Conservation (phyloP, 805 yeast species). For the Hanseniaspora vineae region DNA sequence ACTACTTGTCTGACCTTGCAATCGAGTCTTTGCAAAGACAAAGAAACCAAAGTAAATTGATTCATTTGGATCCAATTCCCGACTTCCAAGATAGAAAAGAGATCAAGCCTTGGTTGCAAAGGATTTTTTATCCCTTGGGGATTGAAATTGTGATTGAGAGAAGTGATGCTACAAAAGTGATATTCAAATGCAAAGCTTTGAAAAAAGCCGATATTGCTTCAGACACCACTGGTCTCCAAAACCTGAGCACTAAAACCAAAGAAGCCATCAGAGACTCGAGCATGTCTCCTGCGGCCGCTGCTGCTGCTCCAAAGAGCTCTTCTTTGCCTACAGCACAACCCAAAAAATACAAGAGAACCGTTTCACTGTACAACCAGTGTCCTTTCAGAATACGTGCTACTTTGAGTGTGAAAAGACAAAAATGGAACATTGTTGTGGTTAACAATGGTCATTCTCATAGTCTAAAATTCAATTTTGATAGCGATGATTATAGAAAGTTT, state of each 20-base stretch:
- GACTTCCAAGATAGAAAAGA: conserved; percentile 31
- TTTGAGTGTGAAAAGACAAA: conserved; percentile 35
- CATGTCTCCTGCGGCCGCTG: conserved; percentile 4
- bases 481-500: conserved; percentile 24
- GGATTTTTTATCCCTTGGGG: conserved; percentile 34
- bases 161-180: conserved; percentile 46
- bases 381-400: conserved; percentile 59
- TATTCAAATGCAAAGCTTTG: conserved; percentile 44
- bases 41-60: conserved; percentile 21
- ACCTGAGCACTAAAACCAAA: neutral
- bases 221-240: no score
- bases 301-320: neutral
- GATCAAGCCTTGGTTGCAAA: conserved; percentile 52
- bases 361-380: conserved; percentile 31
- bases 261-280: conserved; percentile 4
- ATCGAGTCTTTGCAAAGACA: conserved; percentile 10
- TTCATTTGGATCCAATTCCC: conserved; percentile 26
- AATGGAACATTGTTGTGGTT: conserved; percentile 50
- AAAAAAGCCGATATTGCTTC: conserved; percentile 7
- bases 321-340: neutral
- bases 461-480: conserved; percentile 22
- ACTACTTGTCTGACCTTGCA: conserved; percentile 10
- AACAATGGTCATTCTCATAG: conserved; percentile 50
- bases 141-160: conserved; percentile 49
- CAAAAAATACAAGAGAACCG: conserved; percentile 15